Conservation (phyloP, 148 eudicot species). For the Fagopyrum tataricum region DNA sequence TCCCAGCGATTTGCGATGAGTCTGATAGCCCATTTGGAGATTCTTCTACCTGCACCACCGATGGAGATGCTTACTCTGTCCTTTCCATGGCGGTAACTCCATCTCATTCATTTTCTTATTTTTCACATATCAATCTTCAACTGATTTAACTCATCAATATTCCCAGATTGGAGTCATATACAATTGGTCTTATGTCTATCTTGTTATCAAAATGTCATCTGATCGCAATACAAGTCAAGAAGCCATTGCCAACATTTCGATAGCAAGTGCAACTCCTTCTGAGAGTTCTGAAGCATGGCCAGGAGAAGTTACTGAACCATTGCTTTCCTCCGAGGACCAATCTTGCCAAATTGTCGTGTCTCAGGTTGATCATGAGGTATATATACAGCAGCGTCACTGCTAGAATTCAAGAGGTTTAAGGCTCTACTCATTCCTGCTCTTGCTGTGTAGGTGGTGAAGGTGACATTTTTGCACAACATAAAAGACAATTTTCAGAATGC, state of each 20-base stretch:
- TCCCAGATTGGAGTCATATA: conserved; percentile 48
- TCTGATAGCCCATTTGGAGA: conserved; percentile 54
- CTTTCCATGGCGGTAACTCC: neutral
- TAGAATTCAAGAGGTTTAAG: neutral
- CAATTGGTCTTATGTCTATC: conserved; percentile 50
- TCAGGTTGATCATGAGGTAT: neutral
- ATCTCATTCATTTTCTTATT: neutral
- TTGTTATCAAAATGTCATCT: conserved; percentile 35
- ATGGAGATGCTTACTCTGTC: conserved; percentile 36
- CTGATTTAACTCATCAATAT: too few species aligned
- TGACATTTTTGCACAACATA: neutral
- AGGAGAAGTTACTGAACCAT: neutral
- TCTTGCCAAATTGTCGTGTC: neutral
- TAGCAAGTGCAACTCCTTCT: neutral
- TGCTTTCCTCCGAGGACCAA: neutral
- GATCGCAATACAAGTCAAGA: conserved; percentile 16
- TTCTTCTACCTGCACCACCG: conserved; percentile 25
- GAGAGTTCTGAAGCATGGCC: neutral
- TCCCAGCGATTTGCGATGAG: conserved; percentile 57
- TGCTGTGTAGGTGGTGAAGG: neutral
- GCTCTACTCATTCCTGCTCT: too few species aligned
- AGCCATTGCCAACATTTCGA: neutral
- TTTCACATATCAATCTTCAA: too few species aligned
- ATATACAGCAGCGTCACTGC: neutral
- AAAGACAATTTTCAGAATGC: neutral